phyloP scores from a whole-genome alignment of 2,329 filamentous ascomycete genomes.

The Pseudogymnoascus sp. region DNA sequence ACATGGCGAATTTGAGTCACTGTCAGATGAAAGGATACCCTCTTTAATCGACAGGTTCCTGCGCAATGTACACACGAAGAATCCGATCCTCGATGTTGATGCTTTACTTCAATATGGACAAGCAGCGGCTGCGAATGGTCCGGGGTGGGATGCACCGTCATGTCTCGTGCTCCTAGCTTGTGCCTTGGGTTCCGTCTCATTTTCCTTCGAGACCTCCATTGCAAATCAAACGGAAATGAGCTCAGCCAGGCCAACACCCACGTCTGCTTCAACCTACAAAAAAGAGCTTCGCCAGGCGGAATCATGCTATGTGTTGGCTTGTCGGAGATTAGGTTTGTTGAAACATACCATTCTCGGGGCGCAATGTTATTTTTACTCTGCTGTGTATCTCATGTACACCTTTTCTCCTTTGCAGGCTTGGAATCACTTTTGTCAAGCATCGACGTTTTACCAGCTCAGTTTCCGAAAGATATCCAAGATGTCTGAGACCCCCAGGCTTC shows the following conservation, averaged over 20 bases:
- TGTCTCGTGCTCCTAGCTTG: conserved; percentile 30
- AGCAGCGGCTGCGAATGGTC: conserved; percentile 23
- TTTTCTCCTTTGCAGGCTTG: conserved; percentile 33
- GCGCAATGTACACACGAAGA: conserved; percentile 30
- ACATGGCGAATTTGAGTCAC: background rate
- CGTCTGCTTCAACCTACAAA: background rate
- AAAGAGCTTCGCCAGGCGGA: conserved; percentile 22
- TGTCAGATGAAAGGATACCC: conserved; percentile 25
- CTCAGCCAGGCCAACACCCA: background rate
- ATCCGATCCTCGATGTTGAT: conserved; percentile 30
- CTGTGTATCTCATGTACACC: conserved; percentile 36
- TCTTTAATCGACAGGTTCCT: conserved; percentile 28
- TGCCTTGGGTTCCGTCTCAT: conserved; percentile 26
- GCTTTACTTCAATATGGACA: conserved; percentile 21
- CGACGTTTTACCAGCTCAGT: conserved; percentile 28
- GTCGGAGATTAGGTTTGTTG: conserved; percentile 25
- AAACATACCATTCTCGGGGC: conserved; percentile 27
- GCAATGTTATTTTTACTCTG: conserved; percentile 35
- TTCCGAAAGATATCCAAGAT: conserved; percentile 23
- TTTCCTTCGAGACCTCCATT: conserved; percentile 20
- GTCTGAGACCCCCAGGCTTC: background rate
- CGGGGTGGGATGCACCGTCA: conserved; percentile 28
- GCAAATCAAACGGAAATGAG: conserved; percentile 6
- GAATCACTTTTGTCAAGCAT: conserved; percentile 31
- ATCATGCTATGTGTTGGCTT: conserved; percentile 27